These are phyloP conservation scores for Trichomonas vaginalis DNA, from an alignment of 208 protist genomes.

Conservation along the genomic window DNA sequence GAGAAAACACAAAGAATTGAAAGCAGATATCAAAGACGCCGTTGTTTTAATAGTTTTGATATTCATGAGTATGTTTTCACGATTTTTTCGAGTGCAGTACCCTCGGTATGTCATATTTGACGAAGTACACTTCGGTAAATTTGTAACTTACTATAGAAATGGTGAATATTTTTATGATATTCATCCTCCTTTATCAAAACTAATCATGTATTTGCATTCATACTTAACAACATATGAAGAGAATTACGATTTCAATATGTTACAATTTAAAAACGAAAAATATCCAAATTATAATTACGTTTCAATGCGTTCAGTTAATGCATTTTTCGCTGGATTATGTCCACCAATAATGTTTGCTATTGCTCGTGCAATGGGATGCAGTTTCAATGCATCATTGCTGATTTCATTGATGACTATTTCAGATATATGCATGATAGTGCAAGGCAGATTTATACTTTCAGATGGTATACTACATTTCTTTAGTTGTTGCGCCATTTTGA, in stretches of 20 bases:
- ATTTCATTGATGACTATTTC: not conserved
- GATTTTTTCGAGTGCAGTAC: not conserved
- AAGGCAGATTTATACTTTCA: not conserved
- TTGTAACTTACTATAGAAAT: not conserved
- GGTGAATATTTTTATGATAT: constrained; percentile 27
- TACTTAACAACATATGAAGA: not conserved
- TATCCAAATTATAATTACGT: not conserved
- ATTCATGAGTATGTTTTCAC: not conserved
- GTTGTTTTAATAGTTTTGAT: not conserved
- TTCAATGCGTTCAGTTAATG: not conserved
- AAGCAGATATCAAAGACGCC: not conserved
- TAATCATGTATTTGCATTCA: constrained; percentile 5
- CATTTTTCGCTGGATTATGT: not conserved
- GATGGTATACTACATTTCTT: constrained; percentile 16
- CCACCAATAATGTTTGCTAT: not conserved
- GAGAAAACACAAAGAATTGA: not conserved
- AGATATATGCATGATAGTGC: not conserved
- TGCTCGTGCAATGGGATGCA: not conserved
- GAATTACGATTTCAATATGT: not conserved
- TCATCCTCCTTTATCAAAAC: constrained; percentile 25
- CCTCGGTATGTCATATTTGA: constrained; percentile 20
- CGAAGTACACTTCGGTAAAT: constrained; percentile 27
- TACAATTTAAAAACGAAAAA: not conserved
- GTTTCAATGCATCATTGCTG: not conserved
- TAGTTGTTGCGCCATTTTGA: not conserved